Evolutionary conservation across 1,284 basidiomycete species (phyloP), one percentile per base, ranked within the genome.

Genomic region (Wallemia ichthyophaga): DNA sequence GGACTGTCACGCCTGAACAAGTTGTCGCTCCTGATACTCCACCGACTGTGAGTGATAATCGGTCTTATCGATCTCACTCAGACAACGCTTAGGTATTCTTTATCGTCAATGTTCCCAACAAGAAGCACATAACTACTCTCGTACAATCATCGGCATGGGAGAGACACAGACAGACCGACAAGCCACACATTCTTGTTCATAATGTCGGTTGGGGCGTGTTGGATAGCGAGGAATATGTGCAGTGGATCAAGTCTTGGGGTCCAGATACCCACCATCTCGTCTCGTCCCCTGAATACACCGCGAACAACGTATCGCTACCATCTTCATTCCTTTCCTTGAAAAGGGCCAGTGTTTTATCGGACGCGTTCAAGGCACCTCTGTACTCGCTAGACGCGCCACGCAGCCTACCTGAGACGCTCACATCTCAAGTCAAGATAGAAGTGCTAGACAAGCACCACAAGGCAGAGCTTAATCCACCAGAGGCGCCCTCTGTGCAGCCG

Each of bases 271-370:
- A 66, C 62, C 82, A 87, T 65, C 63, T 84, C 9, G 69, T 85
- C 27, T 73, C 82, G 19, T 80, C 83, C 32, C 72, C 73, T 28
- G 72, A 76, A 61, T 72, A 80, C 59, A 71, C 72, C 48, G 70
- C 78, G 2, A 78, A 92, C 69, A 77, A 75, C 2, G 72, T 85
- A 25, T 79, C 80, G 17, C 91, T 85, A 66, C 81, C 79, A 0
- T 81, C 79, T 24, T 77, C 81, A 9, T 78, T 78, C 64, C 78
- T 79, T 61, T 80, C 83, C 59, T 73, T 86, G 21, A 76, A 79
- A 54, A 73, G 94, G 2, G 79, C 78, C 62, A 71, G 80, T 60
- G 71, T 94, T 28, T 84, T 94, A 65, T 62, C 74, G 0, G 67
- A 76, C 1, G 77, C 91, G 64, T 95, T 94, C 72, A 76, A 77